Evolutionary conservation across 2,329 filamentous ascomycete genomes (phyloP), one percentile per base, ranked within the genome.

Genomic region (Sclerotinia borealis): DNA sequence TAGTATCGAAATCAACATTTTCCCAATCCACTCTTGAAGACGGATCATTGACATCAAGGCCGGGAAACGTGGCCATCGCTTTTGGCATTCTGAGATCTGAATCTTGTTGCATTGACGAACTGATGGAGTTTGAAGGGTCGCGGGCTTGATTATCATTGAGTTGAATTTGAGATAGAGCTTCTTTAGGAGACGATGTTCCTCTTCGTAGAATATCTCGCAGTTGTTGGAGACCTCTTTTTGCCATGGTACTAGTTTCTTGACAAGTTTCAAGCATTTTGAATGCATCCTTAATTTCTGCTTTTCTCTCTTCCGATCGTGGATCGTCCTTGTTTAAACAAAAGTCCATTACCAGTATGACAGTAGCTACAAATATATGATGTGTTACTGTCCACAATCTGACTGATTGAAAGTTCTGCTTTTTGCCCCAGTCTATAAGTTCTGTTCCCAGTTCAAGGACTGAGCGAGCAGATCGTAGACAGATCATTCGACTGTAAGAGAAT

Each of bases 271-370:
- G 65, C 11, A 78, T 68, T 13, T 62, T 56, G 17, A 76, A 73
- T 22, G 74, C 75, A 17, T 73, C 66, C 15, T 72, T 60, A 41
- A 77, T 70, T 52, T 77, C 76, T 6, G 62, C 64, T 59, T 69
- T 67, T 22, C 71, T 65, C 49, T 70, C 70, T 37, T 69, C 68
- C 17, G 73, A 70, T 11, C 75, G 67, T 10, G 72, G 67, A 10
- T 72, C 68, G 2, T 66, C 67, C 22, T 69, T 71, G 43, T 74
- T 71, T 47, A 75, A 71, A 51, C 75, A 77, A 25, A 75, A 69
- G 43, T 78, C 76, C 68, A 78, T 74, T 8, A 78, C 68, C 1
- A 78, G 69, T 1, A 77, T 74, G 17, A 76, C 72, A 10, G 72
- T 74, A 1, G 76, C 75, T 65, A 78, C 73, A 63, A 76, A 77